Conservation (phyloP, 305 asterid species). For the Fraxinus xanthoxyloides region DNA sequence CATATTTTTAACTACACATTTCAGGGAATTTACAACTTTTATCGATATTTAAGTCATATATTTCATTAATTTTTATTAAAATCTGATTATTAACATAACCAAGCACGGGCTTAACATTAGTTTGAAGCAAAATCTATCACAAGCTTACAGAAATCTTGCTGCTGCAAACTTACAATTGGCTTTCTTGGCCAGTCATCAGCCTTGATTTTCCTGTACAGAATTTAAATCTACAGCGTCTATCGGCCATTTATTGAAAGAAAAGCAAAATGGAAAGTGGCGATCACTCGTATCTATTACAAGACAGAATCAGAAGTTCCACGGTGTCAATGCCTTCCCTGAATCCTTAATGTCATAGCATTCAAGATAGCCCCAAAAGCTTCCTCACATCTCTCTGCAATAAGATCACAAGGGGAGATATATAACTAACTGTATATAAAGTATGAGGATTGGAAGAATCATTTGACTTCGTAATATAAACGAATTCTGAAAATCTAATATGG, state of each 20-base stretch:
- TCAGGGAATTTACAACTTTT: too few species aligned
- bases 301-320: not conserved
- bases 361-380: conserved; percentile 39
- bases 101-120: not conserved
- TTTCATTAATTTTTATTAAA: too few species aligned
- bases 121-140: not conserved
- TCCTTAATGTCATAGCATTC: conserved; percentile 5
- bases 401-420: conserved; percentile 4
- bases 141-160: not conserved
- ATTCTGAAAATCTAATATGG: not conserved
- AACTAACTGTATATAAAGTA: not conserved
- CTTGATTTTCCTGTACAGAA: not conserved
- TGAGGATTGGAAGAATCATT: not conserved
- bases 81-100: not conserved
- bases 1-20: too few species aligned
- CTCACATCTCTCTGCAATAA: conserved; percentile 47
- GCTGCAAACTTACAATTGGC: not conserved
- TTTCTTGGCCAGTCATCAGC: not conserved
- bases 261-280: not conserved
- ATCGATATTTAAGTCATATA: too few species aligned
- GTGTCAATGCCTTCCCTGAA: not conserved
- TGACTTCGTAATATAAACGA: not conserved
- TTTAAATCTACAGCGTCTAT: not conserved
- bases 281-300: not conserved
- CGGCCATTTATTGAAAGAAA: not conserved